Percentiles rank a stretch among this genome's conserved stretches.
phyloP scores from a whole-genome alignment of 2,329 filamentous ascomycete species.

The Fusarium sp. region DNA sequence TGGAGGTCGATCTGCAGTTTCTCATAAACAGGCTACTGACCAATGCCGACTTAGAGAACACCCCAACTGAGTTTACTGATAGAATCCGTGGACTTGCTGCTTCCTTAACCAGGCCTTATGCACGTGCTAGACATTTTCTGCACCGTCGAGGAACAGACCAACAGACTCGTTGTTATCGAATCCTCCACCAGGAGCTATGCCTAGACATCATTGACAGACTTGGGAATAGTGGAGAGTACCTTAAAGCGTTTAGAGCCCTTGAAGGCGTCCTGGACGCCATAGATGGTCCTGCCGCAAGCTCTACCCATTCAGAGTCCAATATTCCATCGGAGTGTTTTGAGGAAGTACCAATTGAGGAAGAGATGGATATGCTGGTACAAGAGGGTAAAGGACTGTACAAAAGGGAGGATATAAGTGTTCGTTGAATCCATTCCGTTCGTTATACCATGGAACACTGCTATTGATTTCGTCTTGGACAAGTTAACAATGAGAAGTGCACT shows the following conservation, averaged over 20 bases:
- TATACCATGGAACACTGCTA: accelerated
- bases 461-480: neutral
- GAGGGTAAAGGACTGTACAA: neutral
- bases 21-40: accelerated
- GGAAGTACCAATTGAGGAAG: accelerated
- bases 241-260: accelerated
- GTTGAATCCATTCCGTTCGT: accelerated
- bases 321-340: accelerated
- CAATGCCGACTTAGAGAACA: accelerated
- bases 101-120: accelerated
- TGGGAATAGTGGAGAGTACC: accelerated
- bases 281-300: accelerated
- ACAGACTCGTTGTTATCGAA: accelerated
- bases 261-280: accelerated
- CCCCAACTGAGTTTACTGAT: accelerated
- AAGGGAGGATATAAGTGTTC: accelerated
- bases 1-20: neutral
- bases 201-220: accelerated
- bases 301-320: accelerated
- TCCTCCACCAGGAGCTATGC: accelerated
- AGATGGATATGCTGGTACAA: neutral
- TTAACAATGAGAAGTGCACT: neutral
- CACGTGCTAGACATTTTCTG: neutral
- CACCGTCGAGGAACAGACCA: accelerated
- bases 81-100: accelerated